Evolutionary conservation across 2,329 filamentous ascomycete species (phyloP).

Genomic region (Scedosporium aurantiacum): DNA sequence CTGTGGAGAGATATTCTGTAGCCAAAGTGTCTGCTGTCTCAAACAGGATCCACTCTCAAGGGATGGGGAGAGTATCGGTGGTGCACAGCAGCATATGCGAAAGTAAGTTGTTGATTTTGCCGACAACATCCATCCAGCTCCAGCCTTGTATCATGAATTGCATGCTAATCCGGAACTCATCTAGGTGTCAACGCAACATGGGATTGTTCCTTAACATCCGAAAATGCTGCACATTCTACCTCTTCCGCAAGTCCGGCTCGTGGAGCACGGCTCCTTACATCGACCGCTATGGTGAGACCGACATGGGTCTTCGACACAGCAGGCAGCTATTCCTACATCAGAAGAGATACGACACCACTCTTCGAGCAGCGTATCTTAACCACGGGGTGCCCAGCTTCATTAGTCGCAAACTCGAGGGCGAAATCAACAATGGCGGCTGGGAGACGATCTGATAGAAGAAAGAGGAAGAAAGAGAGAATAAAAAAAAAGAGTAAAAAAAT

Average conservation of each 20-base stretch:
- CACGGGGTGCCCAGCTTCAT: constrained; percentile 85
- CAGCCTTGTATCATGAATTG: background rate
- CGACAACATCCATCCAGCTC: background rate
- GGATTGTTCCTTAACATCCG: constrained; percentile 96
- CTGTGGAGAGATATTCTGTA: constrained; percentile 94
- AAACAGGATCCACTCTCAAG: constrained; percentile 41
- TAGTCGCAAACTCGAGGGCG: constrained; percentile 78
- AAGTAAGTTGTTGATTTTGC: constrained; percentile 46
- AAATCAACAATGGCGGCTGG: constrained; percentile 97
- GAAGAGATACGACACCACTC: constrained; percentile 71
- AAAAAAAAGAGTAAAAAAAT: background rate
- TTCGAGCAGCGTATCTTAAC: constrained; percentile 76
- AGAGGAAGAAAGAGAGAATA: background rate
- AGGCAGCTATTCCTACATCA: constrained; percentile 89
- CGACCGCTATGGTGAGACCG: constrained; percentile 90
- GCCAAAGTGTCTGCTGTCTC: constrained; percentile 84
- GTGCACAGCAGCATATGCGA: constrained; percentile 80
- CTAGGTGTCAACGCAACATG: constrained; percentile 74
- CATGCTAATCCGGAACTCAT: constrained; percentile 8
- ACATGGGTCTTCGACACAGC: constrained; percentile 77
- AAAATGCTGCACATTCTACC: constrained; percentile 84
- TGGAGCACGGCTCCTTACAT: constrained; percentile 87
- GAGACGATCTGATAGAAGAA: constrained; percentile 54
- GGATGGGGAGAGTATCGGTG: constrained; percentile 49
- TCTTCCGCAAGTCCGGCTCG: constrained; percentile 71